Percentiles rank a stretch among this genome's conserved stretches.
Evolutionary conservation across 805 yeast genomes (phyloP).

Genomic region (Candida peoriensis): DNA sequence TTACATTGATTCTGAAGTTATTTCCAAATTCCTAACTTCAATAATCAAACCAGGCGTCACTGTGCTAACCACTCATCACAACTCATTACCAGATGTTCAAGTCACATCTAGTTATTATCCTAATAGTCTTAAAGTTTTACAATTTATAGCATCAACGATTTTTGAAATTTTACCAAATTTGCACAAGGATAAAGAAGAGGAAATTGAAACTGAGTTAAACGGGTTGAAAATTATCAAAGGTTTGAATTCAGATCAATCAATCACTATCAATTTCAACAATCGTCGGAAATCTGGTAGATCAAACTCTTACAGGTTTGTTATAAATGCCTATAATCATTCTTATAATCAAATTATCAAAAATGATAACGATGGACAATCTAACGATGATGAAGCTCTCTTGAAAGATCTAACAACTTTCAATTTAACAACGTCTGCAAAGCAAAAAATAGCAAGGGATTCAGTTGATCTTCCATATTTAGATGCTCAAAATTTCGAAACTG

Average conservation of each 20-base stretch:
- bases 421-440: constrained; percentile 67
- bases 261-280: constrained; percentile 50
- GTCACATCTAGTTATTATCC: constrained; percentile 41
- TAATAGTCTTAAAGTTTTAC: constrained; percentile 41
- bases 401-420: constrained; percentile 85
- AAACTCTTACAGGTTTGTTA: constrained; percentile 44
- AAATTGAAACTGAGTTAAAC: constrained; percentile 33
- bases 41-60: constrained; percentile 43
- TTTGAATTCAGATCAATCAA: constrained; percentile 38
- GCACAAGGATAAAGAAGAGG: constrained; percentile 41
- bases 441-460: constrained; percentile 70
- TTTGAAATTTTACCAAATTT: constrained; percentile 51
- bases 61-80: constrained; percentile 44
- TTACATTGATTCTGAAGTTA: constrained; percentile 39
- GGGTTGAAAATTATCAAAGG: constrained; percentile 46
- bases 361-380: constrained; percentile 22
- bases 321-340: constrained; percentile 45
- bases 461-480: constrained; percentile 89
- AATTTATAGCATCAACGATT: constrained; percentile 71
- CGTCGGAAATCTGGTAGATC: constrained; percentile 86
- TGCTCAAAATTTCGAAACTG: constrained; percentile 74
- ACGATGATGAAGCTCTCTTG: constrained; percentile 50
- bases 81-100: constrained; percentile 34
- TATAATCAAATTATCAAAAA: constrained; percentile 27
- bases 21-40: constrained; percentile 46